Conservation (phyloP, 2,329 filamentous ascomycete species). For the Xylariaceae sp. region DNA sequence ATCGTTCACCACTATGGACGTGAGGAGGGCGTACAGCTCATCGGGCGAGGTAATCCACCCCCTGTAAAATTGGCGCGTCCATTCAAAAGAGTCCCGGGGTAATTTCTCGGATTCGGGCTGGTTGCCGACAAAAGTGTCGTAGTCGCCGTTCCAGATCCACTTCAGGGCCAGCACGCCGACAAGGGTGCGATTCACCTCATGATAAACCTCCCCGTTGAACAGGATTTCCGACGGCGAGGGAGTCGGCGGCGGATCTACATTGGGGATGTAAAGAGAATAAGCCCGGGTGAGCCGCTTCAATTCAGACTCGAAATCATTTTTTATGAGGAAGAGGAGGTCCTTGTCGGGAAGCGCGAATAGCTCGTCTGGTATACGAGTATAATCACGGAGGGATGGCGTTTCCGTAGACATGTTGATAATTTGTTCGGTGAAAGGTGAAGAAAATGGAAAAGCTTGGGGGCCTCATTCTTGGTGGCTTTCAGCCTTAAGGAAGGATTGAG, state of each 20-base stretch:
- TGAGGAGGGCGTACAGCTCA: slow-evolving; percentile 37
- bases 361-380: neutral
- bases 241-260: slow-evolving; percentile 7
- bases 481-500: neutral
- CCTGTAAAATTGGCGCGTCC: slow-evolving; percentile 31
- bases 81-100: slow-evolving; percentile 34
- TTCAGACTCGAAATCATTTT: slow-evolving; percentile 33
- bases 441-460: neutral
- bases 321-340: slow-evolving; percentile 31
- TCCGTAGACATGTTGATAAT: slow-evolving; percentile 6
- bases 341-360: slow-evolving; percentile 25
- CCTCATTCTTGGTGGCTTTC: neutral
- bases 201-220: slow-evolving; percentile 35
- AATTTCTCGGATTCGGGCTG: slow-evolving; percentile 33
- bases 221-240: slow-evolving; percentile 35
- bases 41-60: slow-evolving; percentile 15
- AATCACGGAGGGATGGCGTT: neutral
- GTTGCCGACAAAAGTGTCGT: slow-evolving; percentile 35
- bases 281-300: slow-evolving; percentile 36
- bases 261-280: slow-evolving; percentile 26
- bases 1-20: slow-evolving; percentile 42
- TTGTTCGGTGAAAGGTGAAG: neutral
- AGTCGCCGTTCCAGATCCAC: slow-evolving; percentile 41
- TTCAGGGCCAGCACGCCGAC: slow-evolving; percentile 40
- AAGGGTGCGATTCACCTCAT: slow-evolving; percentile 45